Base-by-base conservation (phyloP, 768 basidiomycete species). In the Krasilnikovozyma curviuscula region DNA sequence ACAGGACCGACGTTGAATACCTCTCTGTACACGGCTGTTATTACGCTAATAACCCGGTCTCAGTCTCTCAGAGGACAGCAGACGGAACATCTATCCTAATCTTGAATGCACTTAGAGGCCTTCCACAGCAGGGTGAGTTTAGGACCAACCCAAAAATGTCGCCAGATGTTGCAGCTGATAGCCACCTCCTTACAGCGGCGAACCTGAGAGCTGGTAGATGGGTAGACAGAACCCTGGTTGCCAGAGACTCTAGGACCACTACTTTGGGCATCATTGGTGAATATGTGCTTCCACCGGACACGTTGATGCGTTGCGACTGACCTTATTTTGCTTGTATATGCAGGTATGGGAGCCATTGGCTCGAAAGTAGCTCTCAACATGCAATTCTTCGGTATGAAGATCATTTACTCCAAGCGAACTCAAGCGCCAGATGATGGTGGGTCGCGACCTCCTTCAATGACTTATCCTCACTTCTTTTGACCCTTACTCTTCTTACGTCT, bases 211-310 rank as follows among this genome's bases (percentile, higher is more conserved):
- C n/a, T n/a, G n/a, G n/a, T n/a, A n/a, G n/a, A n/a, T n/a, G n/a
- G n/a, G n/a, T n/a, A n/a, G n/a, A n/a, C n/a, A n/a, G n/a, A n/a
- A n/a, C n/a, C n/a, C n/a, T n/a, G n/a, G n/a, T n/a, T n/a, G n/a
- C n/a, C n/a, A n/a, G n/a, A n/a, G n/a, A n/a, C n/a, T n/a, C 24
- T 7, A 7, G 5, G 14, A 10, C 24, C 18, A 41, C 40, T 27
- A 28, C 25, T 25, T 55, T 67, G 53, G 66, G 66, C 23, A 60
- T 56, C 35, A 67, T 67, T 34, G 66, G 66, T n/a, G 12, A 45
- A n/a, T n/a, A n/a, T n/a, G n/a, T n/a, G n/a, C n/a, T n/a, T n/a
- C n/a, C n/a, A n/a, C n/a, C n/a, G n/a, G n/a, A n/a, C n/a, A n/a
- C n/a, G n/a, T n/a, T n/a, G n/a, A n/a, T n/a, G n/a, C n/a, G n/a